Percentiles rank a stretch among this genome's conserved stretches.
These are phyloP conservation scores for Diaporthe destruens DNA, from an alignment of 2,329 filamentous ascomycete genomes.

Conservation along the genomic window DNA sequence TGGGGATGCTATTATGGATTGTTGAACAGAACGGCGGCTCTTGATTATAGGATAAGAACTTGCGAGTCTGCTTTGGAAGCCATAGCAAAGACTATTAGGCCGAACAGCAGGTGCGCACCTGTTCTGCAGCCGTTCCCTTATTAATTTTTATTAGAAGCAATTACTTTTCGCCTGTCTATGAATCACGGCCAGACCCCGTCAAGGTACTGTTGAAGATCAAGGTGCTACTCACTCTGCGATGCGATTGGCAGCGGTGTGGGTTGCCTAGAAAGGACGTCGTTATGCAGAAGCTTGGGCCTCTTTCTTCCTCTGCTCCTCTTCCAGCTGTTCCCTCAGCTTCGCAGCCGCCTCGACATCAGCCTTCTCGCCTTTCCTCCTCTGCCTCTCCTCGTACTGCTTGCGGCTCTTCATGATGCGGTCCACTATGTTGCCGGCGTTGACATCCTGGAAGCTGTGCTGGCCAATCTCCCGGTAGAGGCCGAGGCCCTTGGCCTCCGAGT, in stretches of 20 bases:
- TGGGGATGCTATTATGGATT: background rate
- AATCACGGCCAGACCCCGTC: background rate
- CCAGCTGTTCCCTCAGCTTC: constrained; percentile 71
- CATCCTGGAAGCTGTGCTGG: constrained; percentile 82
- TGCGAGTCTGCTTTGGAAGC: background rate
- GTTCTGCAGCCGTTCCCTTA: background rate
- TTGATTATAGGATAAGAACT: background rate
- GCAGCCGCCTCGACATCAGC: constrained; percentile 78
- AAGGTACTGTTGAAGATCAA: constrained; percentile 13
- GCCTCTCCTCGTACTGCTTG: constrained; percentile 89
- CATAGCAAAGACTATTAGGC: background rate
- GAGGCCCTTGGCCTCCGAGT: constrained; percentile 82
- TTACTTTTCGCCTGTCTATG: constrained; percentile 5
- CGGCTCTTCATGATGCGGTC: constrained; percentile 88
- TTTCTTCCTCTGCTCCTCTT: constrained; percentile 67
- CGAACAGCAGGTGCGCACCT: background rate
- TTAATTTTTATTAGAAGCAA: background rate
- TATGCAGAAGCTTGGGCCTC: constrained; percentile 52
- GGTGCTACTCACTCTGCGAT: background rate
- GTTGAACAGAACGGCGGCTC: background rate
- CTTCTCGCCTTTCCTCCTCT: constrained; percentile 91
- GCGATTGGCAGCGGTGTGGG: background rate
- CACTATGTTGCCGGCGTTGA: constrained; percentile 80
- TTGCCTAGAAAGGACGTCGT: no score
- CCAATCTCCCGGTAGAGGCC: constrained; percentile 86